A percentile compares a stretch with the other conserved stretches of the same genome.
These are phyloP conservation scores for Colletotrichum musae DNA, from an alignment of 2,329 filamentous ascomycete species.

Conservation along the genomic window DNA sequence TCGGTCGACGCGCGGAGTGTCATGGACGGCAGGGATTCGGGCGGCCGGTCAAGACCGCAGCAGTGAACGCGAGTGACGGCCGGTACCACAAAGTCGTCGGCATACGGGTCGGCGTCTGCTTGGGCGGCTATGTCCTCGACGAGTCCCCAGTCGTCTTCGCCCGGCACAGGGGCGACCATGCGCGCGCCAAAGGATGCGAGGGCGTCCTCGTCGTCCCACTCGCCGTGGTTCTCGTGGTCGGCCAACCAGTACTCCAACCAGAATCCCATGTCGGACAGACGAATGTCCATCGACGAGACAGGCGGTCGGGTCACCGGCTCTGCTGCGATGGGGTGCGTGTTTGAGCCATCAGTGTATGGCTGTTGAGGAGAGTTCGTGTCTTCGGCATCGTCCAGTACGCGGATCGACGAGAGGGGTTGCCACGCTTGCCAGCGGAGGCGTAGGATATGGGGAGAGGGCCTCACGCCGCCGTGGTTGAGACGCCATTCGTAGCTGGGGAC, in stretches of 20 bases:
- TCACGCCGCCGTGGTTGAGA: background rate
- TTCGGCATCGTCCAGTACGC: conserved; percentile 6
- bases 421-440: conserved; percentile 10
- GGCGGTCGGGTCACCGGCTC: conserved; percentile 15
- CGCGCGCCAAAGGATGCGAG: background rate
- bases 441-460: background rate
- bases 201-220: background rate
- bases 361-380: conserved; percentile 1
- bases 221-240: conserved; percentile 10
- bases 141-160: background rate
- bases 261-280: background rate
- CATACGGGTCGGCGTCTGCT: background rate
- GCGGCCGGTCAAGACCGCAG: conserved; percentile 16
- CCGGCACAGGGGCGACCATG: conserved; percentile 2
- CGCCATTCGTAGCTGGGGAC: conserved; percentile 11
- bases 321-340: conserved; percentile 10
- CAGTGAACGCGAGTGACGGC: conserved; percentile 3
- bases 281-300: conserved; percentile 1
- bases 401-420: conserved; percentile 11
- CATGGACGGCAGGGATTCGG: background rate
- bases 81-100: conserved; percentile 4
- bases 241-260: background rate
- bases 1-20: conserved; percentile 5
- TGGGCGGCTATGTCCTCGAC: conserved; percentile 4
- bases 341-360: background rate